Evolutionary conservation across 352 stramenopile species (phyloP), one percentile per base, ranked within the genome.

Genomic region (Pythium utonaiense): DNA sequence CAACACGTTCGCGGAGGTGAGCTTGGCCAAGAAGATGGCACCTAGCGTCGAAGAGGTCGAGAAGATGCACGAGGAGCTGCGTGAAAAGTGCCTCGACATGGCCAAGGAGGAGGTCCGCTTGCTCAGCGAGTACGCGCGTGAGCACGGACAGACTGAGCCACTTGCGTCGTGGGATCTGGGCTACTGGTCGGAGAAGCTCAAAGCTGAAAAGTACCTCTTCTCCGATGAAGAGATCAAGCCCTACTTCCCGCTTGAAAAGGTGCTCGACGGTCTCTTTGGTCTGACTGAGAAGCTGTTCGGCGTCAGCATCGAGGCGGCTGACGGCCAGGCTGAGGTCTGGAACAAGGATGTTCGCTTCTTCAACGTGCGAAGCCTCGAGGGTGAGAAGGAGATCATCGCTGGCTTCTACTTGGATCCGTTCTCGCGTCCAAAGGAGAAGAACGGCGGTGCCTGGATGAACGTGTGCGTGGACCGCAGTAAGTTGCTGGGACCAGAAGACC

Each of bases 391-490:
- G 19, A 71, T 97, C 34, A 94, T 99, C 53, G 96, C 96, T 12
- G 93, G 85, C 41, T 99, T 99, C 72, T 99, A 89, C 67, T 70
- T 99, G 42, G 97, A 99, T 72, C 93, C 97, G 17, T 99, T 98
- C 65, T 98, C 93, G 34, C 89, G 97, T 6, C 96, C 97, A 6
- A 93, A 90, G 57, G 92, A 99, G 70, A 99, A 99, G 79, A 88
- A 97, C 45, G 96, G 96, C 33, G 97, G 97, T 33, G 97, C 97
- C 13, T 99, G 97, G 97, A 99, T 99, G 97, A 97, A 96, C 69
- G 90, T 95, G 40, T 99, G 96, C 56, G 82, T 98, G 41, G 95
- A 97, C 25, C 97, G 97, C 53, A 97, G 81, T 34, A 79, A 89
- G 21, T 79, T 97, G 30, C 70, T 98, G 21, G 83, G 83, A 1